Base-by-base conservation (phyloP, 2,329 filamentous ascomycete genomes). In the Arthroderma uncinatum region DNA sequence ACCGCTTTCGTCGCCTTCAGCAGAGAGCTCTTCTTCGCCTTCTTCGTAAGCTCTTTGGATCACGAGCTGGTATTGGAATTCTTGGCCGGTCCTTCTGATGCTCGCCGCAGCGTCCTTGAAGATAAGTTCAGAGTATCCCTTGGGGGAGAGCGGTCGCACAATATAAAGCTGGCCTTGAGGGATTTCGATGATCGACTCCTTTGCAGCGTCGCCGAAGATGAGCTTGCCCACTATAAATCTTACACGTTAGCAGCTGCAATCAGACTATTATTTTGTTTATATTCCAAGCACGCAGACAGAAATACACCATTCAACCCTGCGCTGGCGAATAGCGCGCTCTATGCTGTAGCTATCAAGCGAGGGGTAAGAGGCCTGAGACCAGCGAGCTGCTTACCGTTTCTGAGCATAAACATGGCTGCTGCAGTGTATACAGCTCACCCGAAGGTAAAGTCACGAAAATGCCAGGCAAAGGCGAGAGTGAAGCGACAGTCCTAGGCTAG, bases 91-190 rank as follows among this genome's bases (percentile, higher is more conserved):
- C 62, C 89, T 84, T 62, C 94, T 86, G 67, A 98, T 94, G 62
- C 86, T 89, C 55, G 92, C 89, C 50, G 89, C 87, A 39, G 90
- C 87, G 83, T 98, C 93, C 73, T 93, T 95, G 80, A 96, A 98
- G 73, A 98, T 95, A 69, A 97, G 89, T 73, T 98, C 93, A 1
- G 92, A 96, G 71, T 96, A 97, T 63, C 93, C 93, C 73, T 98
- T 98, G 58, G 92, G 90, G 6, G 92, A 97, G 53, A 89, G 82
- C 9, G 93, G 93, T 66, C 93, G 88, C 65, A 98, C 93, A 64
- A 98, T 86, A 73, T 96, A 98, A 47, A 98, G 88, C 73, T 97
- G 91, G 69, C 93, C 93, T 73, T 97, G 90, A 14, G 91, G 84
- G 44, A 98, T 85, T 70, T 97, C 91, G 73, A 95, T 89, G 69